Evolutionary conservation across 169 alveolate species (phyloP).

Genomic region (Eimeria nieschulzi): DNA sequence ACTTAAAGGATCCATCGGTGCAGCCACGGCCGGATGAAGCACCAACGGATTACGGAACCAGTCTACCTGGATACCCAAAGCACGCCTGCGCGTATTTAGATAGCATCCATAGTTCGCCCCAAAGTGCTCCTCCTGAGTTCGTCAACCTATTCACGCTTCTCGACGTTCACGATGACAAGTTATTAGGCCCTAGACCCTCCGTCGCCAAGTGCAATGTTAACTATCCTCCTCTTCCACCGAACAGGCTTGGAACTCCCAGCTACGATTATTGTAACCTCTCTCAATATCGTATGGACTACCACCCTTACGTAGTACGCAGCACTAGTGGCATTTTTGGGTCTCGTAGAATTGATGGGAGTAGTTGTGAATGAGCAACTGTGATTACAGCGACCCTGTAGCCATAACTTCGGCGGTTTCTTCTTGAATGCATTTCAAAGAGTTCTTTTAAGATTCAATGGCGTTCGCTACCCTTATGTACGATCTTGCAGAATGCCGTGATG

Average conservation of each 20-base stretch:
- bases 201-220: slow-evolving; percentile 18
- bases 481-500: slow-evolving; percentile 52
- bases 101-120: not conserved
- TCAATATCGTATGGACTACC: slow-evolving; percentile 27
- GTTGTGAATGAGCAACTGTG: too few species aligned
- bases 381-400: too few species aligned
- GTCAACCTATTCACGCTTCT: slow-evolving; percentile 4
- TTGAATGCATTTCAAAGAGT: not conserved
- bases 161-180: not conserved
- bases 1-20: slow-evolving; percentile 48
- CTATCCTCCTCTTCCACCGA: slow-evolving; percentile 9
- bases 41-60: slow-evolving; percentile 10
- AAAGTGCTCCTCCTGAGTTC: not conserved
- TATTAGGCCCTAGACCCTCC: not conserved
- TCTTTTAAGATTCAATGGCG: not conserved
- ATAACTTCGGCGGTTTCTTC: too few species aligned
- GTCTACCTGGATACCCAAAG: slow-evolving; percentile 30
- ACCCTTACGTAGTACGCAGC: slow-evolving; percentile 61
- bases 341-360: too few species aligned
- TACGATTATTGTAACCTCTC: slow-evolving; percentile 34
- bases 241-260: slow-evolving; percentile 23
- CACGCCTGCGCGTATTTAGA: not conserved
- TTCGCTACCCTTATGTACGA: not conserved
- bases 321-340: not conserved
- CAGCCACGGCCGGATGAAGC: slow-evolving; percentile 41